Conservation (phyloP, 768 basidiomycete genomes). For the Rhizopogon roseolus region DNA sequence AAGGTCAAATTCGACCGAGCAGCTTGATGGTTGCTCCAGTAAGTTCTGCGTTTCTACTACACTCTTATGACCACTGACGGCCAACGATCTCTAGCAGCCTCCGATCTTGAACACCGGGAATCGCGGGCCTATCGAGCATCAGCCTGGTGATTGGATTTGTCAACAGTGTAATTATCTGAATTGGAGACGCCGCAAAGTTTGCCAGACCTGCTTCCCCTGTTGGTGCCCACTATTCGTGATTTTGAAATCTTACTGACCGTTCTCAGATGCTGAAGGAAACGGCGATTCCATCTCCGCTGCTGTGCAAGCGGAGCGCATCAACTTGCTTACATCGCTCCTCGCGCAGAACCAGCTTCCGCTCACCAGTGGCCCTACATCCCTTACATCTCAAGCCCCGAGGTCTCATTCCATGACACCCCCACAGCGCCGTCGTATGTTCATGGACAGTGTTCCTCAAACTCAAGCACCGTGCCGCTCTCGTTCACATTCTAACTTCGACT, state of each 20-base stretch:
- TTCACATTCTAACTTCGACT: constrained; percentile 47
- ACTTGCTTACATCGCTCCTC: constrained; percentile 71
- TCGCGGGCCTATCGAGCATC: constrained; percentile 82
- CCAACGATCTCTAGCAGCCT: constrained; percentile 50
- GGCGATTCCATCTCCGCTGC: constrained; percentile 83
- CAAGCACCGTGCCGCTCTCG: constrained; percentile 33
- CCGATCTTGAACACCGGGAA: constrained; percentile 89
- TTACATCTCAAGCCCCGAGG: constrained; percentile 20
- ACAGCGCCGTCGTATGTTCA: constrained; percentile 35
- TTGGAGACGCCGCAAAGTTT: constrained; percentile 84
- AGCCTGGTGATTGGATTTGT: constrained; percentile 82
- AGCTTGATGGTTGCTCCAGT: constrained; percentile 52
- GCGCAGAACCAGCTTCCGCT: constrained; percentile 44
- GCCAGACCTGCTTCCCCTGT: constrained; percentile 87
- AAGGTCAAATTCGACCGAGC: constrained; percentile 70
- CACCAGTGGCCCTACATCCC: constrained; percentile 11
- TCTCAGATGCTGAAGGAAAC: constrained; percentile 78
- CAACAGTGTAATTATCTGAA: constrained; percentile 83
- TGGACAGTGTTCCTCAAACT: constrained; percentile 29
- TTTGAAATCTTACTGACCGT: constrained; percentile 4
- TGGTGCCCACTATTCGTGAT: constrained; percentile 25
- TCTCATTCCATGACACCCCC: constrained; percentile 45
- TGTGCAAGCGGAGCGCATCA: constrained; percentile 82
- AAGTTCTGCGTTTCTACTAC: constrained; percentile 12
- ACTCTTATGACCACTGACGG: neutral